Evolutionary conservation across 2,329 filamentous ascomycete species (phyloP), one percentile per base, ranked within the genome.

Genomic region (Cryphonectria radicalis): DNA sequence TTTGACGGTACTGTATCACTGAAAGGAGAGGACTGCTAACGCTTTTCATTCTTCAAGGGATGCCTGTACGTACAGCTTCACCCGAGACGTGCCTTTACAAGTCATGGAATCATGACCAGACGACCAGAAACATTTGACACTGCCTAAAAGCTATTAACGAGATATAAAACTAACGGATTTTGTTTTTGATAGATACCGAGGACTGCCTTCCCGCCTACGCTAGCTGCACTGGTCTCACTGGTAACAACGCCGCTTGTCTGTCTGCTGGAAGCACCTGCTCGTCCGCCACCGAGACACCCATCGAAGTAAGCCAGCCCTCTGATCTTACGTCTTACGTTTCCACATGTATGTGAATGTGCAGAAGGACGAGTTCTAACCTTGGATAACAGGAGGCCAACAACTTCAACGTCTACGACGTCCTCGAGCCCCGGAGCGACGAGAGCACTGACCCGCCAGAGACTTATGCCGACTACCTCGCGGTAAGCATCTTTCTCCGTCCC

Each of bases 401-500:
- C 74, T 84, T 84, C 64, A 81, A 84, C 66, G 80, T 85, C 19
- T 87, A 87, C 72, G 85, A 87, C 69, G 78, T 87, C 32, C 62
- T 66, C 55, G 66, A 73, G 62, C 69, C 69, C 6, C 35, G 63
- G 37, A 80, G 84, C 5, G 74, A 75, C 28, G 76, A 81, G 8
- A 75, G 73, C 32, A 77, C 80, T n/a, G 81, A 83, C 63, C 79
- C 82, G 64, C 80, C 85, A 13, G 72, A 74, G 43, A 83, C 81
- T 0, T 87, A 85, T 75, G 74, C 75, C 1, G 74, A 68, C 11
- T 87, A 86, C 70, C 77, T 87, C 8, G 74, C n/a, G 5, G 59
- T 62, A 37, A 62, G 59, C 35, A 19, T 62, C 22, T 62, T 62
- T 40, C 19, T n/a, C n/a, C 19, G 8, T 62, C 22, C 14, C 19